A percentile compares a stretch with the other conserved stretches of the same genome.
phyloP scores from a whole-genome alignment of 2,329 filamentous ascomycete species.

The Paracamarosporium sp. region DNA sequence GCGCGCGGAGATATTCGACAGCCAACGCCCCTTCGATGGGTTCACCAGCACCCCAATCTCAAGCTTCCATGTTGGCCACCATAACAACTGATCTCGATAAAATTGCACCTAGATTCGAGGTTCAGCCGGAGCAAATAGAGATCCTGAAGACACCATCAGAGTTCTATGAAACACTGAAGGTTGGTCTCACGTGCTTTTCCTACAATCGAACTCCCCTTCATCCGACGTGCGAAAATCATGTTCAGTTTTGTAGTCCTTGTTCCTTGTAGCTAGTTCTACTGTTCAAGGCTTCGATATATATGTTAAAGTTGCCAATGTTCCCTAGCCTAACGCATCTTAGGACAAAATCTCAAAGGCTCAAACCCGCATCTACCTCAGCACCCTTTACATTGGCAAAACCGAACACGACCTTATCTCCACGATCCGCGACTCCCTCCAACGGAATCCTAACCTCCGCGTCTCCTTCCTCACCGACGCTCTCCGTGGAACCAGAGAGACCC shows the following conservation, averaged over 20 bases:
- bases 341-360: conserved; percentile 81
- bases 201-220: too few species aligned
- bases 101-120: conserved; percentile 88
- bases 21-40: conserved; percentile 34
- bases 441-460: conserved; percentile 77
- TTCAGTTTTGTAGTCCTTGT: not conserved
- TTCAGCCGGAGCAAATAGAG: conserved; percentile 79
- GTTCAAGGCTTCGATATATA: not conserved
- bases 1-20: conserved; percentile 42
- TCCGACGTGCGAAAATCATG: too few species aligned
- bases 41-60: conserved; percentile 52
- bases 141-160: conserved; percentile 82
- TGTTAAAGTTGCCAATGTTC: not conserved
- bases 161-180: conserved; percentile 92
- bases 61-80: conserved; percentile 60
- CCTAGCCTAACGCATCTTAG: conserved; percentile 26
- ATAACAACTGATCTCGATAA: conserved; percentile 81
- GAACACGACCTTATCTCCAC: conserved; percentile 87
- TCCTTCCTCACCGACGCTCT: conserved; percentile 92
- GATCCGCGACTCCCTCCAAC: conserved; percentile 74
- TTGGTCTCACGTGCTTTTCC: conserved; percentile 46
- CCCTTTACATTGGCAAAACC: conserved; percentile 92
- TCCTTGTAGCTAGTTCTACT: not conserved
- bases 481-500: conserved; percentile 88
- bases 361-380: conserved; percentile 87